Evolutionary conservation across 2,329 filamentous ascomycete species (phyloP).

Genomic region (Microcera coccophila): DNA sequence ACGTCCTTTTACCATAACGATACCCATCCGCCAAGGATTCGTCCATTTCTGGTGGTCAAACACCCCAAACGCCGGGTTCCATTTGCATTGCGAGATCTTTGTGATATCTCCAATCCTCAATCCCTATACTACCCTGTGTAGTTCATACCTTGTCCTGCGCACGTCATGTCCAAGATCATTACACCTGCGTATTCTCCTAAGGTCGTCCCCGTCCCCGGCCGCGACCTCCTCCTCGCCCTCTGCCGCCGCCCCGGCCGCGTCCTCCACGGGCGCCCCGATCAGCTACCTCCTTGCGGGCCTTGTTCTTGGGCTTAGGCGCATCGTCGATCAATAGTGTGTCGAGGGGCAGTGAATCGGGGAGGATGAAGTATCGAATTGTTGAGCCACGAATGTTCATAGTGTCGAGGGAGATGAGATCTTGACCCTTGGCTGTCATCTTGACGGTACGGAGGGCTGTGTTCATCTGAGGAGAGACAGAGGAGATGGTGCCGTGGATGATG

Average conservation of each 20-base stretch:
- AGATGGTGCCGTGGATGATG: conserved; percentile 94
- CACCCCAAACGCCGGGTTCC: conserved; percentile 35
- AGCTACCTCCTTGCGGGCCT: conserved; percentile 87
- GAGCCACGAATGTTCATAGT: conserved; percentile 96
- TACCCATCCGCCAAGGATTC: conserved; percentile 28
- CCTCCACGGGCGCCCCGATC: conserved; percentile 37
- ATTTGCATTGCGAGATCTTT: conserved; percentile 28
- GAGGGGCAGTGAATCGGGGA: conserved; percentile 90
- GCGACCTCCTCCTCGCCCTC: conserved; percentile 51
- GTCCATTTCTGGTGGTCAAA: conserved; percentile 31
- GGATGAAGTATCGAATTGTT: conserved; percentile 93
- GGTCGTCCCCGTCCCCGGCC: conserved; percentile 39
- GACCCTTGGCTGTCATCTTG: conserved; percentile 90
- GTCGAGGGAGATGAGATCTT: conserved; percentile 83
- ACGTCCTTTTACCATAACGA: conserved; percentile 28
- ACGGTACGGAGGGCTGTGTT: conserved; percentile 94
- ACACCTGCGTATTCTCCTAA: too few species aligned
- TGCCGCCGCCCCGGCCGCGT: conserved; percentile 44
- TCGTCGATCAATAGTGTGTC: conserved; percentile 96
- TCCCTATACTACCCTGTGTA: not conserved
- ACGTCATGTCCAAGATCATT: too few species aligned
- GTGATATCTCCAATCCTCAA: conserved; percentile 12
- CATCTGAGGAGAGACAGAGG: conserved; percentile 96
- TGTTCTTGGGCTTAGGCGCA: conserved; percentile 98
- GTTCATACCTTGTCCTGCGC: not conserved